A percentile compares a stretch with the other conserved stretches of the same genome.
These are phyloP conservation scores for Hymenotorrendiella dingleyae DNA, from an alignment of 2,329 filamentous ascomycete species.

Conservation along the genomic window DNA sequence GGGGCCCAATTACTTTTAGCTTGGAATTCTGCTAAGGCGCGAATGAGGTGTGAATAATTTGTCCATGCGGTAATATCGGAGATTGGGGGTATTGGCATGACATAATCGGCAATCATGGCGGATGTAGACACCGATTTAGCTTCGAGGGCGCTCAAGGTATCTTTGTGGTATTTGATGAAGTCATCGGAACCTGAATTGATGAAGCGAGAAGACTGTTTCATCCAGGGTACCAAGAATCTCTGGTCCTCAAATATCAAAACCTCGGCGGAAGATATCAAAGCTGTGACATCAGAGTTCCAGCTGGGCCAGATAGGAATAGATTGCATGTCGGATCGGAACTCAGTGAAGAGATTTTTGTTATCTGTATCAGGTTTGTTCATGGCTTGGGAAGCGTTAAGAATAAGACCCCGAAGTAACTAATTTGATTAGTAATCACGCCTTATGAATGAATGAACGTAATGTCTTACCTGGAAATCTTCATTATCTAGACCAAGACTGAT, in stretches of 20 bases:
- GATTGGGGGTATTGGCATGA: slow-evolving; percentile 13
- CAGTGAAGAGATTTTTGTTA: not conserved
- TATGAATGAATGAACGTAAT: too few species aligned
- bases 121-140: slow-evolving; percentile 8
- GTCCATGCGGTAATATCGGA: too few species aligned
- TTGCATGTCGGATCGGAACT: slow-evolving; percentile 5
- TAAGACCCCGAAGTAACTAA: slow-evolving; percentile 13
- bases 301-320: slow-evolving; percentile 8
- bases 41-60: too few species aligned
- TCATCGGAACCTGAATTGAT: slow-evolving; percentile 10
- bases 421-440: slow-evolving; percentile 3
- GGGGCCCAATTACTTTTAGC: too few species aligned
- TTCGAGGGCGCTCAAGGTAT: slow-evolving; percentile 6
- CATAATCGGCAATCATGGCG: slow-evolving; percentile 11
- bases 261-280: slow-evolving; percentile 9
- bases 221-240: slow-evolving; percentile 19
- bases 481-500: slow-evolving; percentile 1
- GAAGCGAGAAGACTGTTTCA: slow-evolving; percentile 16
- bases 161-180: not conserved
- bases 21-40: not conserved
- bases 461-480: slow-evolving; percentile 9
- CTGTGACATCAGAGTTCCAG: not conserved
- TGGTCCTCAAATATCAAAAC: slow-evolving; percentile 7
- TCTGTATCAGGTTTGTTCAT: not conserved
- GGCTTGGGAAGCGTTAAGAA: slow-evolving; percentile 4